Conservation (phyloP, 176 grass and related monocot genomes). For the Avena sativa region DNA sequence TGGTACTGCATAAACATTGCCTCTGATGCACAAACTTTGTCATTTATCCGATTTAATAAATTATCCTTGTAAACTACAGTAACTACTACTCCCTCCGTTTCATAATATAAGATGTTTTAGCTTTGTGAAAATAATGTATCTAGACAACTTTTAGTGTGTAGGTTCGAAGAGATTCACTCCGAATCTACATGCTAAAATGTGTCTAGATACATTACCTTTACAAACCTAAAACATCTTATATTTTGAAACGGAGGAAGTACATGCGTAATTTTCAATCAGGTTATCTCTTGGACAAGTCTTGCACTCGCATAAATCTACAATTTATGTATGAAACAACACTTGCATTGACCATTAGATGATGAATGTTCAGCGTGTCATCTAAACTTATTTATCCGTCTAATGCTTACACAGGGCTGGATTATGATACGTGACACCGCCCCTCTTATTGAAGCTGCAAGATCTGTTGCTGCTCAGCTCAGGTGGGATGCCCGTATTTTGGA, state of each 20-base stretch:
- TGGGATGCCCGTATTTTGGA: slow-evolving; percentile 89
- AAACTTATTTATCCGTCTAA: slow-evolving; percentile 37
- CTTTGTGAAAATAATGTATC: too few species aligned
- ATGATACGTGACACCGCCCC: slow-evolving; percentile 73
- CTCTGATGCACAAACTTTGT: neutral
- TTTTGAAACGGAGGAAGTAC: too few species aligned
- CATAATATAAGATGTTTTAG: neutral
- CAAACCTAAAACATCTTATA: too few species aligned
- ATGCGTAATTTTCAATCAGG: neutral
- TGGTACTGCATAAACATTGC: neutral
- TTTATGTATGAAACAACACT: neutral
- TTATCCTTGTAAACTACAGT: neutral
- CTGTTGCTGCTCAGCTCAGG: slow-evolving; percentile 72
- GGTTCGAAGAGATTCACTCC: too few species aligned
- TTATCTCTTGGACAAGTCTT: slow-evolving; percentile 26
- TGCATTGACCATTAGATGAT: neutral
- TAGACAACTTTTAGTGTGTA: too few species aligned
- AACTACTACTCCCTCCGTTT: neutral
- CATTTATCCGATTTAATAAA: neutral
- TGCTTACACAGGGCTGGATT: slow-evolving; percentile 82
- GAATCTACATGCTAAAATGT: too few species aligned
- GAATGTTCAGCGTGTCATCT: neutral
- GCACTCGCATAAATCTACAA: neutral
- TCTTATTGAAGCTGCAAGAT: slow-evolving; percentile 87
- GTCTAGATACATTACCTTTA: too few species aligned